These are phyloP conservation scores for Aureococcus anophagefferens DNA, from an alignment of 108 stramenopile species.

Conservation along the genomic window DNA sequence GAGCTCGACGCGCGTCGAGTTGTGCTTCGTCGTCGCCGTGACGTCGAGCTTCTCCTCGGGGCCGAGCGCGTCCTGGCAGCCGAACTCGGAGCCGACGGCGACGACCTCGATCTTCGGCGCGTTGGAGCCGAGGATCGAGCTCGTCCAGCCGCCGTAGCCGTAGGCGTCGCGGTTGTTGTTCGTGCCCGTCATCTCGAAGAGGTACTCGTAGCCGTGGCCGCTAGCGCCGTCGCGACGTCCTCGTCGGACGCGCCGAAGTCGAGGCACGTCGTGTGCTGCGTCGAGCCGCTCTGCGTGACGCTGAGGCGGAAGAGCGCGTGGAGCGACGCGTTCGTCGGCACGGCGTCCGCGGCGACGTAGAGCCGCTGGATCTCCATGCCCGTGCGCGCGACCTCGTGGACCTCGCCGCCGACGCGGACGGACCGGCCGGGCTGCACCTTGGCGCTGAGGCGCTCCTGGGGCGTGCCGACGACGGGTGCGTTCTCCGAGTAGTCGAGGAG, in stretches of 20 bases:
- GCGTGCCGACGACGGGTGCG: neutral
- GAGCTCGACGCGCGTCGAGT: neutral
- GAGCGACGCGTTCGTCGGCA: slow-evolving; percentile 25
- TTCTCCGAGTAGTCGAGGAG: slow-evolving; percentile 1
- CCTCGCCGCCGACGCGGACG: slow-evolving; percentile 41
- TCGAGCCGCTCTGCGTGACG: slow-evolving; percentile 25
- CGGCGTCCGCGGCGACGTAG: slow-evolving; percentile 30
- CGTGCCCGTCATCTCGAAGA: slow-evolving; percentile 27
- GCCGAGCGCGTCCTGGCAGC: slow-evolving; percentile 54
- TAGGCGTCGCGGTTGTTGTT: slow-evolving; percentile 17
- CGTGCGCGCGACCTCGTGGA: slow-evolving; percentile 34
- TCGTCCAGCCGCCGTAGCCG: slow-evolving; percentile 27
- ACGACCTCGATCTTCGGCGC: slow-evolving; percentile 42
- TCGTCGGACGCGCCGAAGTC: slow-evolving; percentile 47
- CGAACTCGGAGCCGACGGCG: slow-evolving; percentile 39
- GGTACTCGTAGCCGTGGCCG: slow-evolving; percentile 61
- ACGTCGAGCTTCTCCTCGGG: slow-evolving; percentile 18
- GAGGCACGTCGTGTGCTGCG: slow-evolving; percentile 47
- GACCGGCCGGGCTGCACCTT: slow-evolving; percentile 25
- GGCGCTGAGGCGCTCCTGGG: slow-evolving; percentile 14
- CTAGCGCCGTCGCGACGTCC: slow-evolving; percentile 40
- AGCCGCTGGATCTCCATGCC: slow-evolving; percentile 55
- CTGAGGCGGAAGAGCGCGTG: slow-evolving; percentile 30
- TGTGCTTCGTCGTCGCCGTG: neutral
- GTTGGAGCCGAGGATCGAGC: slow-evolving; percentile 45